Conservation (phyloP, 768 basidiomycete species). For the Rubroboletus satanas region DNA sequence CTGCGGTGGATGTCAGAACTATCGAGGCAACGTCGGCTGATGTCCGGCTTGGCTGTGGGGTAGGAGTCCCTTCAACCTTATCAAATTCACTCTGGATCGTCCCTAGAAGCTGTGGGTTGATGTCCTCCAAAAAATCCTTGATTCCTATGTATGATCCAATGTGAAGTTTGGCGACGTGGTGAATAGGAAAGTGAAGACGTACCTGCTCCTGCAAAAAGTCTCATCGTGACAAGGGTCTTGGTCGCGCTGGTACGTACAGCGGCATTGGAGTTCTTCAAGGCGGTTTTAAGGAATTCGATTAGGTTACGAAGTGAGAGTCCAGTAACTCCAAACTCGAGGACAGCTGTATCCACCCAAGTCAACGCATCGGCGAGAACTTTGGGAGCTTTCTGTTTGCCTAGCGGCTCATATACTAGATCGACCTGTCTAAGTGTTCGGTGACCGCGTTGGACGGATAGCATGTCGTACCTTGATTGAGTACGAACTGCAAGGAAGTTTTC, state of each 20-base stretch:
- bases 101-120: conserved; percentile 87
- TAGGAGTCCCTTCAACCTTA: conserved; percentile 73
- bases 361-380: conserved; percentile 93
- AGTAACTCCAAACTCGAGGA: conserved; percentile 87
- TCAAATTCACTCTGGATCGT: conserved; percentile 93
- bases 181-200: conserved; percentile 19
- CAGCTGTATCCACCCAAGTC: conserved; percentile 79
- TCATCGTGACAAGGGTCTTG: conserved; percentile 86
- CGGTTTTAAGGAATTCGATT: conserved; percentile 86
- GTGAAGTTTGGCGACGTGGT: neutral
- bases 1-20: conserved; percentile 40
- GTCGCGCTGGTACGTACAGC: conserved; percentile 91
- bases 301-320: conserved; percentile 79
- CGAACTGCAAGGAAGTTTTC: conserved; percentile 91
- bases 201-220: conserved; percentile 89
- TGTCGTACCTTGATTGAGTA: conserved; percentile 79
- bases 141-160: conserved; percentile 55
- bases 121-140: conserved; percentile 87
- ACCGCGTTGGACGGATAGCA: conserved; percentile 3
- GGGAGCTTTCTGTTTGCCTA: conserved; percentile 94
- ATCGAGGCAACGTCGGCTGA: conserved; percentile 70
- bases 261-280: conserved; percentile 91
- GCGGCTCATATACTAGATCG: conserved; percentile 78
- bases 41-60: conserved; percentile 74
- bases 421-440: conserved; percentile 15